These are phyloP conservation scores for Hirsutella rhossiliensis DNA, from an alignment of 2,329 filamentous ascomycete species.

Conservation along the genomic window DNA sequence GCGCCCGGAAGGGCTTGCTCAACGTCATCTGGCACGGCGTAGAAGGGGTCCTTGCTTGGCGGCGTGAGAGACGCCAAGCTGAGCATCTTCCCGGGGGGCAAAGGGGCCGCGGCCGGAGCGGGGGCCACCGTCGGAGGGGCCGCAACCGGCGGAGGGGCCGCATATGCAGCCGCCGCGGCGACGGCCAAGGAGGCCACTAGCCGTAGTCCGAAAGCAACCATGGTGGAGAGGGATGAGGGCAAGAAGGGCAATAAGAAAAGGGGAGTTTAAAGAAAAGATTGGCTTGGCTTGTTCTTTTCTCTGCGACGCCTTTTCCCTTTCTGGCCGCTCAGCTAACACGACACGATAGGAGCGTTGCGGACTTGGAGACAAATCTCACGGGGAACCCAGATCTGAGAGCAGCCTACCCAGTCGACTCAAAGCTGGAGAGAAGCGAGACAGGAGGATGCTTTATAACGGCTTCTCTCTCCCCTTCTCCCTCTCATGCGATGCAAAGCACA, in stretches of 20 bases:
- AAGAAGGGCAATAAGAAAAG: not conserved
- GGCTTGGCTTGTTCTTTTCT: not conserved
- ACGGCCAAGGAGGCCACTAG: not conserved
- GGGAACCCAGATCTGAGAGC: no score
- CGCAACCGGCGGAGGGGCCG: not conserved
- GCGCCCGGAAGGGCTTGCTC: constrained; percentile 6
- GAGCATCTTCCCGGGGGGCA: not conserved
- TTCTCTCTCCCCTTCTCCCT: no score
- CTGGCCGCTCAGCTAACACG: not conserved
- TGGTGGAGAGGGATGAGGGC: not conserved
- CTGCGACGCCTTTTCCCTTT: not conserved
- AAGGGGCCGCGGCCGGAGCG: not conserved
- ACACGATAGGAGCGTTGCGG: not conserved
- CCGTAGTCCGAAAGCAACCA: constrained; percentile 1
- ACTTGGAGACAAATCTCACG: not conserved
- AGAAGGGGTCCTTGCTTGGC: constrained; percentile 13
- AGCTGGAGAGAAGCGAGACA: no score
- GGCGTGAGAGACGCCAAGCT: not conserved
- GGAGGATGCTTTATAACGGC: no score
- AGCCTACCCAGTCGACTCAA: no score
- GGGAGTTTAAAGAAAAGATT: no score
- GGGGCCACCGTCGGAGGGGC: not conserved
- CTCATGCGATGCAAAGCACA: no score
- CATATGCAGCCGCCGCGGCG: not conserved
- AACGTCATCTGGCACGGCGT: constrained; percentile 9